A percentile compares a stretch with the other conserved stretches of the same genome.
phyloP scores from a whole-genome alignment of 768 basidiomycete species.

The Termitomyces eurrhizus region DNA sequence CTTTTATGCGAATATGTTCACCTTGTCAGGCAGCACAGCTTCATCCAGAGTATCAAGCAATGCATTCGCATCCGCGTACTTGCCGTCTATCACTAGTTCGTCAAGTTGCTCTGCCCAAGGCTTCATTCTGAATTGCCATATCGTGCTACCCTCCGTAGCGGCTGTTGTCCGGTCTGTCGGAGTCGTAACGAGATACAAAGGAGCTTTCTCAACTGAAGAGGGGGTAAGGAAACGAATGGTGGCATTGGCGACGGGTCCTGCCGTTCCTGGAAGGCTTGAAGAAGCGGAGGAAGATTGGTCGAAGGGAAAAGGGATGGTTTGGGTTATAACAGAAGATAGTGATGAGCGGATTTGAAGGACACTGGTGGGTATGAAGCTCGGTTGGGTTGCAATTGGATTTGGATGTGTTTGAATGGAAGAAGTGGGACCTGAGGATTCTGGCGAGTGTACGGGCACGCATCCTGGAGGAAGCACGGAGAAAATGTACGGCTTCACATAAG shows the following conservation, averaged over 20 bases:
- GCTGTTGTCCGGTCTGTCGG: constrained; percentile 69
- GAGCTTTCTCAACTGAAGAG: constrained; percentile 47
- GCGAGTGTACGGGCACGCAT: constrained; percentile 36
- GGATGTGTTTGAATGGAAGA: constrained; percentile 24
- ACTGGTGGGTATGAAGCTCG: constrained; percentile 47
- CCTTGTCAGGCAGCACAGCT: constrained; percentile 59
- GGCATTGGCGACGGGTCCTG: constrained; percentile 33
- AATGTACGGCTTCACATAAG: constrained; percentile 73
- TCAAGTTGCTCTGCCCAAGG: constrained; percentile 82
- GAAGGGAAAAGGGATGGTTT: constrained; percentile 67
- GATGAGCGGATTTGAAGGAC: constrained; percentile 72
- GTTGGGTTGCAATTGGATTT: constrained; percentile 28
- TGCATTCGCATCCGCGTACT: constrained; percentile 77
- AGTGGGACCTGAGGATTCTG: constrained; percentile 19
- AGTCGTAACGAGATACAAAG: constrained; percentile 62
- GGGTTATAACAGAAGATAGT: constrained; percentile 54
- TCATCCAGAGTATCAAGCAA: constrained; percentile 70
- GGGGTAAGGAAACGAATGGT: constrained; percentile 63
- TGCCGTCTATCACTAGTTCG: constrained; percentile 65
- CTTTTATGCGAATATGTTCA: constrained; percentile 17
- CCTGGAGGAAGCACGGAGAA: constrained; percentile 73
- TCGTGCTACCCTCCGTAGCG: constrained; percentile 64
- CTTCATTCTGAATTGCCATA: constrained; percentile 75
- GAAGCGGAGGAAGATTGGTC: constrained; percentile 23
- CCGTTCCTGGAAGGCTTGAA: constrained; percentile 21